A percentile compares a stretch with the other conserved stretches of the same genome.
phyloP scores from a whole-genome alignment of 2,329 filamentous ascomycete species.

The Chlorencoelia australis region DNA sequence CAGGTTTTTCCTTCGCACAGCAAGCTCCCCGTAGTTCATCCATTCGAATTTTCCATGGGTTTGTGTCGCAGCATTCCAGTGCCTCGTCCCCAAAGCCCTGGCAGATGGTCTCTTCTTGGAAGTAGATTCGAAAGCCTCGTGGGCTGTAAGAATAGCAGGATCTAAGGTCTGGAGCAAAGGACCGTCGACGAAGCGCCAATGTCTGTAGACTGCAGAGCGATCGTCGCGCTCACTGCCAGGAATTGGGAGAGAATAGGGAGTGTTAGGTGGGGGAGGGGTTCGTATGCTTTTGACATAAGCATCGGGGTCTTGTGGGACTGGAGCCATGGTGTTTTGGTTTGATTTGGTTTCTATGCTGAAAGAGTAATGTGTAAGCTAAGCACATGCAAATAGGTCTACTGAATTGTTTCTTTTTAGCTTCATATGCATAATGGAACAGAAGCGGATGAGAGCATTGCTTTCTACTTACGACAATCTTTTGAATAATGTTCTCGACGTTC shows the following conservation, averaged over 20 bases:
- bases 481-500: no score
- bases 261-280: constrained; percentile 22
- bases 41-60: constrained; percentile 68
- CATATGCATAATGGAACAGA: no score
- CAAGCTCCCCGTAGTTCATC: constrained; percentile 74
- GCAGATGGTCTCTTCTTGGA: constrained; percentile 53
- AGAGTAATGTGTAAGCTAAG: no score
- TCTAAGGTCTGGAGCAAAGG: constrained; percentile 63
- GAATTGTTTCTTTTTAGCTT: no score
- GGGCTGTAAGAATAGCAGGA: constrained; percentile 58
- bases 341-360: no score
- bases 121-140: constrained; percentile 70
- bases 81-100: constrained; percentile 69
- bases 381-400: no score
- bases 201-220: constrained; percentile 69
- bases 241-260: constrained; percentile 66
- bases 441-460: no score
- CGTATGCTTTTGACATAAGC: constrained; percentile 17
- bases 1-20: constrained; percentile 69
- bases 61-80: constrained; percentile 67
- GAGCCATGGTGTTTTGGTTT: constrained; percentile 20
- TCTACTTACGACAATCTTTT: no score
- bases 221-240: constrained; percentile 65
- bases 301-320: constrained; percentile 16
- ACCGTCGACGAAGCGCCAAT: constrained; percentile 67